Base-by-base conservation (phyloP, 1,139 yeast genomes). In the Geotrichum fermentans region DNA sequence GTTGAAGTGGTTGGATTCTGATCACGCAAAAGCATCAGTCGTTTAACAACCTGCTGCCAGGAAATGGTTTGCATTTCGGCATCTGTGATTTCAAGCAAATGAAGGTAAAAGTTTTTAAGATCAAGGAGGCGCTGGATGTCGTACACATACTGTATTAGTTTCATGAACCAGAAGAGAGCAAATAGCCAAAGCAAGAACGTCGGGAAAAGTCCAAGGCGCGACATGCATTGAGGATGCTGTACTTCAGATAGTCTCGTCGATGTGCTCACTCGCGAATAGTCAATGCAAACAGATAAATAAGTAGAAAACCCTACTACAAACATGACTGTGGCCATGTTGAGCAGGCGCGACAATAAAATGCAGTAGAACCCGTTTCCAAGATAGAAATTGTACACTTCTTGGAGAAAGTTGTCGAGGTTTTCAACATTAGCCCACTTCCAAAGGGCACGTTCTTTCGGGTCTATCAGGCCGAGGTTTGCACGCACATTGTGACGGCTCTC, bases 391-490 rank as follows among this genome's bases (percentile, higher is more conserved):
- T 94, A 92, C 6, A 89, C 83, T 57, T 90, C 95, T 49, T 79
- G 79, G 26, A 92, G 71, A 59, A 92, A 92, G 45, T 80, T 78
- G 66, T 92, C 98, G 66, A 92, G 75, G 63, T 92, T 90, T 56
- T 87, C 87, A 30, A 92, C 88, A 60, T 92, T 92, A 1, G 97
- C 95, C 97, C 98, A 94, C 52, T 87, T 75, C 85, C 96, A 92
- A 38, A 86, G 71, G 0, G 97, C 96, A 45, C 90, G 70, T 62
- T 90, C 97, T 56, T 76, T 78, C 0, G 95, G 79, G 52, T 76
- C 56, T 70, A 61, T 62, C 11, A 45, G 18, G 13, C 50, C 45
- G 8, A 47, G 17, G 13, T 44, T 45, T 16, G 44, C 22, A 16
- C 49, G 38, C 1, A 21, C 39, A 3, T 17, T 21, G 22, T 37